Conservation (phyloP, 805 yeast species). For the Candida dendrica region DNA sequence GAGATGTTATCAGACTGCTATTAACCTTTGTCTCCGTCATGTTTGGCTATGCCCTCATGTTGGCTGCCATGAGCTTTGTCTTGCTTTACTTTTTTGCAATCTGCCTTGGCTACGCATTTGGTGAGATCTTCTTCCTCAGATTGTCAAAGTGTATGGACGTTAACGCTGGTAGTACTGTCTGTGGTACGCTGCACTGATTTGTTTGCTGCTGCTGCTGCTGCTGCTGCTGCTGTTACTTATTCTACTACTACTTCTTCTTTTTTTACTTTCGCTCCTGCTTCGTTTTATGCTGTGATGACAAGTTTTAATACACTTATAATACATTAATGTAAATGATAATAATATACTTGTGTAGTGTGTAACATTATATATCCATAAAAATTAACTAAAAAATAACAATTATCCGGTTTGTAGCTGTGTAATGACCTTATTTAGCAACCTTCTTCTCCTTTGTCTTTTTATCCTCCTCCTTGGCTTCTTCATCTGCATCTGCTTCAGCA, state of each 20-base stretch:
- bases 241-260: no score
- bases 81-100: slow-evolving; percentile 68
- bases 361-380: no score
- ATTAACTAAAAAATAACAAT: no score
- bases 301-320: no score
- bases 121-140: slow-evolving; percentile 65
- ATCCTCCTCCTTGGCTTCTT: slow-evolving; percentile 9
- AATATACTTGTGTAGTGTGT: no score
- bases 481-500: slow-evolving; percentile 8
- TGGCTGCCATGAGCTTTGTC: slow-evolving; percentile 70
- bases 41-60: slow-evolving; percentile 67
- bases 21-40: slow-evolving; percentile 56
- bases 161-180: slow-evolving; percentile 21
- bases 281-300: no score
- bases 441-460: neutral
- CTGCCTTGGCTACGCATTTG: slow-evolving; percentile 60
- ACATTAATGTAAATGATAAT: no score
- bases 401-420: no score
- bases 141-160: slow-evolving; percentile 33
- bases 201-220: no score
- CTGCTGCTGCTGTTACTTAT: no score
- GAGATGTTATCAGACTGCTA: slow-evolving; percentile 50
- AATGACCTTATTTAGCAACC: neutral
- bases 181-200: slow-evolving; percentile 23
- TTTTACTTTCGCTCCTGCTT: neutral